A percentile compares a stretch with the other conserved stretches of the same genome.
Evolutionary conservation across 331 rosid species (phyloP).

Genomic region (Arachis monticola): DNA sequence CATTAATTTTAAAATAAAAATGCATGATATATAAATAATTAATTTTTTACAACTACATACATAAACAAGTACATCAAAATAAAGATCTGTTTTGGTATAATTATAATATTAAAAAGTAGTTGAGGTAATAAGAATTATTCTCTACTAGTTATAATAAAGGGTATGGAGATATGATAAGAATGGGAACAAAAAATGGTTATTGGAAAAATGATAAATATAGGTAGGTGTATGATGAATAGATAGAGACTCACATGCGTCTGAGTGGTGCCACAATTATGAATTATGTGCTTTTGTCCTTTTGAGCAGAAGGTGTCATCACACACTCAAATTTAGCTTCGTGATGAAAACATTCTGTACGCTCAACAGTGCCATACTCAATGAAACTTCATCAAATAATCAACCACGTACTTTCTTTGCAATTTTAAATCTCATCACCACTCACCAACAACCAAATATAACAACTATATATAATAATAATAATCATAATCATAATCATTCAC

Average conservation of each 20-base stretch:
- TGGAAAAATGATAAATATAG: not conserved
- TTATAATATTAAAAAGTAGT: too few species aligned
- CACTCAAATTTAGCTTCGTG: conserved; percentile 6
- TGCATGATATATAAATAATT: too few species aligned
- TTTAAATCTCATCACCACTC: too few species aligned
- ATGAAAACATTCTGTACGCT: conserved; percentile 23
- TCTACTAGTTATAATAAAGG: too few species aligned
- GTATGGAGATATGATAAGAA: too few species aligned
- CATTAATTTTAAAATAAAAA: too few species aligned
- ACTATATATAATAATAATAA: not conserved
- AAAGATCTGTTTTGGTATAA: too few species aligned
- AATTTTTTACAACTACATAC: too few species aligned
- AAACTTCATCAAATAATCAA: conserved; percentile 1
- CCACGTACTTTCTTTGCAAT: not conserved
- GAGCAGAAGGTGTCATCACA: conserved; percentile 7
- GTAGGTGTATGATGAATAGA: not conserved
- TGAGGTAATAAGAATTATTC: too few species aligned
- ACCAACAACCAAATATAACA: not conserved
- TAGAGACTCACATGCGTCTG: conserved; percentile 6
- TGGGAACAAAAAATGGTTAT: not conserved
- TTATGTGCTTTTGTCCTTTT: conserved; percentile 28
- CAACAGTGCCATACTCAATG: not conserved
- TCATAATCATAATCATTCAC: too few species aligned
- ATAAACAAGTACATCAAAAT: too few species aligned
- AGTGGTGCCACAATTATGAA: conserved; percentile 20